Base-by-base conservation (phyloP, 1,284 basidiomycete species). In the Heliocybe sulcata region DNA sequence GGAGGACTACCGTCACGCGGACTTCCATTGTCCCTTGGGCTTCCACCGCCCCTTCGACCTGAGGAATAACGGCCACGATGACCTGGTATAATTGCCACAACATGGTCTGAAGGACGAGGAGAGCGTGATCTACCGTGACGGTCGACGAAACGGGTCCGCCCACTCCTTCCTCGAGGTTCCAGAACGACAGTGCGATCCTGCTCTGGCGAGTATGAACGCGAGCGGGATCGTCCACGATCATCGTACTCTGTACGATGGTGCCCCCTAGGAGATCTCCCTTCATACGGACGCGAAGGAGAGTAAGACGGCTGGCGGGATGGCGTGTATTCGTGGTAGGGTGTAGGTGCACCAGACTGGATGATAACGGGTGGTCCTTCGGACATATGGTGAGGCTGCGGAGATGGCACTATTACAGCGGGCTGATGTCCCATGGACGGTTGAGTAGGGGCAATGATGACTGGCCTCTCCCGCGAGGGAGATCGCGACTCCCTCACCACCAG, bases 121-220 rank as follows among this genome's bases (percentile, higher is more conserved):
- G 56, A 29, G 59, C 47, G 52, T 58, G 35, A 33, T 55, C 55
- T 53, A 47, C 47, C 57, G n/a, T 58, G 55, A 29, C 52, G 56
- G 25, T 38, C 55, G 51, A 35, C 35, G n/a, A 52, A 68, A 8
- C 61, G 61, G 29, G 64, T 64, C 27, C 65, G 64, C 14, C 57
- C 35, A 49, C 52, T 27, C 35, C 26, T 53, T 53, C 27, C 57
- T 38, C 23, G 53, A 54, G 23, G 56, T 54, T 49, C 51, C 56
- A 49, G 63, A 61, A 23, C 54, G 57, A 25, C 63, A 64, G 47
- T 49, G 12, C 27, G 47, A 8, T 26, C 47, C 6, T 8, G 27
- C 16, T 49, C 47, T 4, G 42, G 42, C 16, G 42, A 54, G 42
- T 31, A 53, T 2, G 60, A 61, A 20, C 56, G 59, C 16, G 56